Base-by-base conservation (phyloP, 768 basidiomycete genomes). In the Pisolithus orientalis region DNA sequence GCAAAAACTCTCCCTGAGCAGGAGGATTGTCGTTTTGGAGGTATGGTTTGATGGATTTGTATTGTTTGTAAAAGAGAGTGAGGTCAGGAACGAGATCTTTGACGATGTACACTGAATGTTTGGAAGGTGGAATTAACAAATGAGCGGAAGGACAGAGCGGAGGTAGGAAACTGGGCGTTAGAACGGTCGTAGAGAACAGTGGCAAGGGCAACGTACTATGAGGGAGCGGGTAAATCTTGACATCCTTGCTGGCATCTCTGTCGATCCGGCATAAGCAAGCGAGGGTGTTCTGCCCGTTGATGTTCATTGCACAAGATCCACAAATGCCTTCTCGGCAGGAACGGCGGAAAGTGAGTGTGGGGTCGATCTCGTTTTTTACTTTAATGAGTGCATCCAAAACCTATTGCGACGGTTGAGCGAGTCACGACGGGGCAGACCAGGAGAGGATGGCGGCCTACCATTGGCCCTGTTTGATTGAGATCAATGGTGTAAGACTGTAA, bases 241-340 rank as follows among this genome's bases (percentile, higher is more conserved):
- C 72, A 60, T 88, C 84, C 69, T 88, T 89, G 53, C 60, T 63
- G 16, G 71, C 61, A 54, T 81, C 77, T 60, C 93, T 78, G 73
- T 95, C 91, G 63, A 98, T 98, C 49, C 94, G 79, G 76, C 94
- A 97, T 50, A 98, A 76, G 72, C 96, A 99, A 9, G 95, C 94
- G 54, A 99, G 84, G 4, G 96, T 98, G 78, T 99, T 99, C 72
- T 90, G 85, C 49, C 95, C 95, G 67, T 98, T 85, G 66, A 99
- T 89, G 77, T 99, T 99, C 94, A 99, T 96, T 49, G 95, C 94
- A 67, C 95, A 98, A 5, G 91, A 94, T 38, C 95, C 95, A 63
- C 95, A 99, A 61, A 99, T 98, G 52, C 95, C 93, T 74, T 94
- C 92, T 51, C 92, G 73, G 75, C 92, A 95, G 17, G 87, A 90